Percentiles rank a stretch among this genome's conserved stretches.
Conservation (phyloP, 2,329 filamentous ascomycete genomes). For the Microdochium nivale region DNA sequence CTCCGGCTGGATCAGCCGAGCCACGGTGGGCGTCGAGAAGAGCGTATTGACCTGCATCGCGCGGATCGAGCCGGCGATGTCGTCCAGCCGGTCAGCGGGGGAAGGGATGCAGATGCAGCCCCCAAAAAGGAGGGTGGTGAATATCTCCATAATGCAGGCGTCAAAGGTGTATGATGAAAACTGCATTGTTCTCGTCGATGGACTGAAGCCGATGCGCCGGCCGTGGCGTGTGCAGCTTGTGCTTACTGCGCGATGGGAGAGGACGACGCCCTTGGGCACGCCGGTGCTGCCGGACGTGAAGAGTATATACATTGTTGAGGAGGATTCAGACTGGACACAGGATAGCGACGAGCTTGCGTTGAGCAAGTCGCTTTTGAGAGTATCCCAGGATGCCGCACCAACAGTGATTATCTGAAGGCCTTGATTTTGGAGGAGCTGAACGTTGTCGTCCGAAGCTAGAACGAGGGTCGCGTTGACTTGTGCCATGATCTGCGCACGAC, state of each 20-base stretch:
- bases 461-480: slow-evolving; percentile 14
- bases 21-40: slow-evolving; percentile 52
- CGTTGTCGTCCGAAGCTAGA: slow-evolving; percentile 24
- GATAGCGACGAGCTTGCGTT: background rate
- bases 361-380: slow-evolving; percentile 6
- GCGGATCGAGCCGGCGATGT: slow-evolving; percentile 23
- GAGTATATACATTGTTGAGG: slow-evolving; percentile 8
- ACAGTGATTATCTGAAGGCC: slow-evolving; percentile 26
- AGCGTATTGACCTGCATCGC: slow-evolving; percentile 42
- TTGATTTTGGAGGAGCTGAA: slow-evolving; percentile 10
- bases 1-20: slow-evolving; percentile 28
- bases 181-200: slow-evolving; percentile 20
- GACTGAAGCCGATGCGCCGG: background rate
- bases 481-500: slow-evolving; percentile 23
- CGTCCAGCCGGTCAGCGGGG: slow-evolving; percentile 34
- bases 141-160: slow-evolving; percentile 28
- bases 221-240: background rate
- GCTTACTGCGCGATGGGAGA: background rate
- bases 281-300: background rate
- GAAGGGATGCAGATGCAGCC: slow-evolving; percentile 38
- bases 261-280: background rate
- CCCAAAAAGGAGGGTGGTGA: slow-evolving; percentile 27
- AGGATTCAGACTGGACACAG: background rate
- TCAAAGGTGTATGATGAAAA: slow-evolving; percentile 35
- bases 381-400: slow-evolving; percentile 18